Evolutionary conservation across 257 asterid species (phyloP).

Genomic region (Thymus mandschuricus): DNA sequence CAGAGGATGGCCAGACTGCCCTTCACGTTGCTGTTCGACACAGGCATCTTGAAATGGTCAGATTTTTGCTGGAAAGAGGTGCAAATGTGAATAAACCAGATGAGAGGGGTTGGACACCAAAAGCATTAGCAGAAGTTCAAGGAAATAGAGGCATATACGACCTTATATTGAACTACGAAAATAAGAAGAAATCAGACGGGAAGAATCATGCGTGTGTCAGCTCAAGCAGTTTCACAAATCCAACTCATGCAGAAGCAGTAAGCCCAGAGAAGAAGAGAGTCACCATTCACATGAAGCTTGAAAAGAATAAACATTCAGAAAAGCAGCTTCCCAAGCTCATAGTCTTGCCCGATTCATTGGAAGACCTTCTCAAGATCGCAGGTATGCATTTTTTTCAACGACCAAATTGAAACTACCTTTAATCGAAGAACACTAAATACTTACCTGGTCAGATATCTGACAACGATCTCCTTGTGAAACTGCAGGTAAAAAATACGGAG

Average conservation of each 20-base stretch:
- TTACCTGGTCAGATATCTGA: slow-evolving; percentile 33
- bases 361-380: slow-evolving; percentile 64
- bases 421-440: slow-evolving; percentile 6
- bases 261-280: slow-evolving; percentile 61
- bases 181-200: slow-evolving; percentile 33
- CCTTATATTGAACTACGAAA: slow-evolving; percentile 41
- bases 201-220: slow-evolving; percentile 32
- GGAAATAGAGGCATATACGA: slow-evolving; percentile 49
- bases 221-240: slow-evolving; percentile 38
- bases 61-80: slow-evolving; percentile 53
- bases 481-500: slow-evolving; percentile 83
- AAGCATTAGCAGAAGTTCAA: slow-evolving; percentile 44
- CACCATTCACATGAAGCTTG: slow-evolving; percentile 62
- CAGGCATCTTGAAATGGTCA: slow-evolving; percentile 54
- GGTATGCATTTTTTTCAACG: slow-evolving; percentile 44
- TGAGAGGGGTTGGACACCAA: slow-evolving; percentile 50
- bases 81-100: slow-evolving; percentile 47
- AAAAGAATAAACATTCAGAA: slow-evolving; percentile 31
- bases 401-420: slow-evolving; percentile 1
- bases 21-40: slow-evolving; percentile 50
- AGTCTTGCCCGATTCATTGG: slow-evolving; percentile 71
- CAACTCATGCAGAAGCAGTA: slow-evolving; percentile 32
- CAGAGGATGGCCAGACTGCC: slow-evolving; percentile 50
- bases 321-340: slow-evolving; percentile 55
- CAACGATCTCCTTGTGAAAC: slow-evolving; percentile 38